Percentiles rank a stretch among this genome's conserved stretches.
These are phyloP conservation scores for Curvularia spicifera DNA, from an alignment of 2,329 filamentous ascomycete species.

Conservation along the genomic window DNA sequence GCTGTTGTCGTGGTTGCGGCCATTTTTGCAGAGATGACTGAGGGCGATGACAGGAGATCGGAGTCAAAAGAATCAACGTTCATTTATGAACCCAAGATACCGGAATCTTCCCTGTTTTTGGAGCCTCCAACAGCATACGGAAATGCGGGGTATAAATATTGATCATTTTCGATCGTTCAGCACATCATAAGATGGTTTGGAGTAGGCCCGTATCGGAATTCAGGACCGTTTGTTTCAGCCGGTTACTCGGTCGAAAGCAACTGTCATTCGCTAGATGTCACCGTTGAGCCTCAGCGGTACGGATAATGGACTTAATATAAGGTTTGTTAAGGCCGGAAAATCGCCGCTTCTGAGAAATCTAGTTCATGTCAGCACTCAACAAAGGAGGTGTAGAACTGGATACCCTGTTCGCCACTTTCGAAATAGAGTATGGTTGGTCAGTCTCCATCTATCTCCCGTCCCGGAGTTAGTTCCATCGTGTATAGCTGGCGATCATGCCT, in stretches of 20 bases:
- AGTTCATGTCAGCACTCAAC: not conserved
- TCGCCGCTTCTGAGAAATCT: not conserved
- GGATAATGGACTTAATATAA: constrained; percentile 2
- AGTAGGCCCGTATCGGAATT: not conserved
- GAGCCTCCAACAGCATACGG: not conserved
- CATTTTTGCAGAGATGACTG: constrained; percentile 3
- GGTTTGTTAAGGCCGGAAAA: constrained; percentile 1
- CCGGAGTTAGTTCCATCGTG: not conserved
- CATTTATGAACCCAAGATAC: not conserved
- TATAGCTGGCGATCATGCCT: not conserved
- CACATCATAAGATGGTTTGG: not conserved
- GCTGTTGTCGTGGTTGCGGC: constrained; percentile 4
- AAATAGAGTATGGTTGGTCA: constrained; percentile 3
- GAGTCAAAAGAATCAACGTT: not conserved
- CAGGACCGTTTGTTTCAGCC: not conserved
- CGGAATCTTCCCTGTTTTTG: not conserved
- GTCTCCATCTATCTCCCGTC: not conserved
- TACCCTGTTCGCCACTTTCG: constrained; percentile 4
- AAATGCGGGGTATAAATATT: not conserved
- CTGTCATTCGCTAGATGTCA: not conserved
- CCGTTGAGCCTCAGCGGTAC: not conserved
- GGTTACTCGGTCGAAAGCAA: not conserved
- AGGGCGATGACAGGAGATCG: not conserved
- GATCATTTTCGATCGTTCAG: not conserved
- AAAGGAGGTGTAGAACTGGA: not conserved